Evolutionary conservation across 78 protist species (phyloP).

Genomic region (Dictyostelium discoideum): dicty_2.7 NC_007088.5:7329501-7330000

Average conservation of each 20-base stretch:
- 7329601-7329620: slow-evolving; percentile 53
- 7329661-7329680: slow-evolving; percentile 31
- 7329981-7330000: background rate
- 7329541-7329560: slow-evolving; percentile 72
- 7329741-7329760: background rate
- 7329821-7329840: background rate
- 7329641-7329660: slow-evolving; percentile 60
- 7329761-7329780: background rate
- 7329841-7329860: background rate
- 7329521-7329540: background rate
- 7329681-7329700: slow-evolving; percentile 55
- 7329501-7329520: background rate
- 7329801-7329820: background rate
- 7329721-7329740: slow-evolving; percentile 29
- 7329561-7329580: slow-evolving; percentile 41
- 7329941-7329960: background rate
- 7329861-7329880: background rate
- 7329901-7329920: background rate
- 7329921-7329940: background rate
- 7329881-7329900: background rate
- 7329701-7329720: slow-evolving; percentile 61
- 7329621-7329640: slow-evolving; percentile 58
- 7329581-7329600: slow-evolving; percentile 44
- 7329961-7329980: background rate
- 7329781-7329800: background rate